Base-by-base conservation (phyloP, 2,329 filamentous ascomycete genomes). In the Cladosporium sphaerospermum region DNA sequence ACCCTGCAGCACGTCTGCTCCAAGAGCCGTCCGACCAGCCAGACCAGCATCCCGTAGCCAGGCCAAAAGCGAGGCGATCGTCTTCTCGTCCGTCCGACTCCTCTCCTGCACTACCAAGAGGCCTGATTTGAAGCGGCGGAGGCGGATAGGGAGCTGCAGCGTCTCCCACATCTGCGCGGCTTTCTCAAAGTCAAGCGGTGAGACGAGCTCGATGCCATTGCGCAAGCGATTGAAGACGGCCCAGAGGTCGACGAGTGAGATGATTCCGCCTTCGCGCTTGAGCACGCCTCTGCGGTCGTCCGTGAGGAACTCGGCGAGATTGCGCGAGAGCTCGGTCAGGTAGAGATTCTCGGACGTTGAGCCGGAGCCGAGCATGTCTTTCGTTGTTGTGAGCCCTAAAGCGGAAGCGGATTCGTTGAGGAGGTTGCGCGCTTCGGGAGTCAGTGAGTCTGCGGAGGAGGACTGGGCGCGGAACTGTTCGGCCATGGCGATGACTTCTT, bases 141-240 rank as follows among this genome's bases (percentile, higher is more conserved):
- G 74, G 16, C 92, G 84, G 9, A 99, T 84, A 0, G 93, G 93
- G 3, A 99, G 76, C 62, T 84, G 87, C 14, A 99, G 76, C 57
- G 83, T 86, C 64, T 95, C 90, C 89, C 93, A 99, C 62, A 95
- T 76, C 37, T 82, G 79, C 0, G 89, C 89, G 1, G 93, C 93
- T 65, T 91, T 92, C 65, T 93, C 86, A 62, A 99, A 95, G 64
- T 99, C 93, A 14, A 83, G 76, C 0, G 93, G 93, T 59, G 89
- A 95, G 47, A 97, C 88, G 13, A 99, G 81, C 69, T 99, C 93
- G 13, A 99, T 92, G 7, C 92, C 93, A 48, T 92, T 92, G 51
- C 92, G 82, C 31, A 88, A 89, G 33, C 92, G 83, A 70, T 99
- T 99, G 75, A 97, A 97, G 59, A 95, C 83, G 28, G 90, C 89